A percentile compares a stretch with the other conserved stretches of the same genome.
Conservation (phyloP, 306 rosid genomes). For the Castanea crenata region DNA sequence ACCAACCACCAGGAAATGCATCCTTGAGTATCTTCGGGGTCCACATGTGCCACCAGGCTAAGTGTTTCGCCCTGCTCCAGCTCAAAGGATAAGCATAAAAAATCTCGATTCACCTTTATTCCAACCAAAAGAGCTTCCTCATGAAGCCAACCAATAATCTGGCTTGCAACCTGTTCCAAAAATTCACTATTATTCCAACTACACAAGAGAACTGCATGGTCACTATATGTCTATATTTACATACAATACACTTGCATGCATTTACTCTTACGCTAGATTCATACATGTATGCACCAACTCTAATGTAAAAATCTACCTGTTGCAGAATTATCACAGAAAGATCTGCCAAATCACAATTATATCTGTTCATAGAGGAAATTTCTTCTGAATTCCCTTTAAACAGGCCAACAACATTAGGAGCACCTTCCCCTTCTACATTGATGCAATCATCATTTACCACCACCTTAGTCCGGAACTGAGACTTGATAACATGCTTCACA, state of each 20-base stretch:
- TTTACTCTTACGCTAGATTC: neutral
- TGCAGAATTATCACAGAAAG: constrained; percentile 80
- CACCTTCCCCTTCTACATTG: constrained; percentile 77
- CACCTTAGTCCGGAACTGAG: constrained; percentile 78
- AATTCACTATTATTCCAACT: constrained; percentile 5
- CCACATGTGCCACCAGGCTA: constrained; percentile 72
- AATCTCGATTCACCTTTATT: constrained; percentile 70
- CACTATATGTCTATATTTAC: neutral
- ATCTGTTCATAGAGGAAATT: constrained; percentile 64
- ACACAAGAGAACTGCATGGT: constrained; percentile 16
- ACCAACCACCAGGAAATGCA: constrained; percentile 93
- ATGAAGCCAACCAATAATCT: constrained; percentile 81
- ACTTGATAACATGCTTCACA: constrained; percentile 42
- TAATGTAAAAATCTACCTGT: constrained; percentile 49
- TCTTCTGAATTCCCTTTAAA: constrained; percentile 67
- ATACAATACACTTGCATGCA: neutral
- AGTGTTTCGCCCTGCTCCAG: constrained; percentile 85
- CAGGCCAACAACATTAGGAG: constrained; percentile 73
- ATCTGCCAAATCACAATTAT: constrained; percentile 74
- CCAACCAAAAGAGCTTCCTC: constrained; percentile 82
- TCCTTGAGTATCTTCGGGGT: constrained; percentile 73
- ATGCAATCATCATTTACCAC: constrained; percentile 78
- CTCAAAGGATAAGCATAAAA: constrained; percentile 73
- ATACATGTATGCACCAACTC: neutral
- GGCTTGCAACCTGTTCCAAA: constrained; percentile 75